Evolutionary conservation across 805 yeast species (phyloP).

Genomic region (Yarrowia sp.): DNA sequence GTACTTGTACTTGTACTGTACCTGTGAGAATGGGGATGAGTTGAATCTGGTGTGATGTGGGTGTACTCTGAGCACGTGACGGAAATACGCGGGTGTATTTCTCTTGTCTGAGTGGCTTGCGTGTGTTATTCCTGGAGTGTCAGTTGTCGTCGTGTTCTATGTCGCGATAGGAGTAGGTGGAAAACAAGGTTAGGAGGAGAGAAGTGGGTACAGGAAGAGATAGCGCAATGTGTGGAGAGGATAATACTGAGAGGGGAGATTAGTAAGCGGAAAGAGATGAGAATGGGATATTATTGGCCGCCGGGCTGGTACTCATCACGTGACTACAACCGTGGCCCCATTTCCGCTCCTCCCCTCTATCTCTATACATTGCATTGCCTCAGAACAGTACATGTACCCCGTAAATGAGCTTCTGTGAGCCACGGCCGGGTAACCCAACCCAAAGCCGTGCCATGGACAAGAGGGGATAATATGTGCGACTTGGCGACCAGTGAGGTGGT

Average conservation of each 20-base stretch:
- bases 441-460: neutral
- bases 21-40: too few species aligned
- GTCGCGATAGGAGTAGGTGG: constrained; percentile 12
- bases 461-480: neutral
- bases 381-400: constrained; percentile 38
- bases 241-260: neutral
- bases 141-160: too few species aligned
- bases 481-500: too few species aligned
- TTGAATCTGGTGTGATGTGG: neutral
- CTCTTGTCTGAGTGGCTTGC: too few species aligned
- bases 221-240: constrained; percentile 3
- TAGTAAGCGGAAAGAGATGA: neutral
- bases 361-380: constrained; percentile 38
- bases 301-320: neutral
- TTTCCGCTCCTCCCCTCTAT: neutral
- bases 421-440: constrained; percentile 13
- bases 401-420: constrained; percentile 10
- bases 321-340: neutral
- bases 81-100: too few species aligned
- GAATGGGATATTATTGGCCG: too few species aligned
- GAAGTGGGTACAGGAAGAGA: constrained; percentile 25
- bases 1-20: too few species aligned
- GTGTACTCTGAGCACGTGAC: too few species aligned
- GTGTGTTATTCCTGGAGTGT: too few species aligned
- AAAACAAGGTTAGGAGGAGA: constrained; percentile 38